These are phyloP conservation scores for Paratinospora sagittata DNA, from an alignment of 164 flowering plant genomes.

Conservation along the genomic window DNA sequence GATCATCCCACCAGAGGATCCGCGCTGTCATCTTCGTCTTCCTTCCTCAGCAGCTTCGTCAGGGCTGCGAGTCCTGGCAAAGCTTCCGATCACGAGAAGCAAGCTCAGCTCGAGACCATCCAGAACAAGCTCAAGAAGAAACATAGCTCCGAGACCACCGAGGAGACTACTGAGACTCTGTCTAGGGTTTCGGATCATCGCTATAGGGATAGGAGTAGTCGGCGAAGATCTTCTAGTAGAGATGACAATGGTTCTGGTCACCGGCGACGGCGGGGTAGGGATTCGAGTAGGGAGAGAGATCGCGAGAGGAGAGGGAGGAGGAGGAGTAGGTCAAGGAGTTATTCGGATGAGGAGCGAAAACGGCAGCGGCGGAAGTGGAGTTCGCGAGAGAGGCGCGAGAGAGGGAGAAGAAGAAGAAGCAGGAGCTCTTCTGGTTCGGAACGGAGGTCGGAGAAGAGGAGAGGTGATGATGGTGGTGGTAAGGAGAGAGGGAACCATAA, in stretches of 20 bases:
- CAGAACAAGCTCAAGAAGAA: conserved; percentile 70
- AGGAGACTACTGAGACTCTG: not conserved
- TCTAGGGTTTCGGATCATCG: conserved; percentile 34
- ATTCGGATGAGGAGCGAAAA: conserved; percentile 6
- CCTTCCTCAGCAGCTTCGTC: conserved; percentile 71
- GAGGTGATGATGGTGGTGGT: conserved; percentile 18
- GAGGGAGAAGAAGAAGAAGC: conserved; percentile 28
- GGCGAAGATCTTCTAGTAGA: conserved; percentile 7
- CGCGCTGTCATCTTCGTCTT: conserved; percentile 41
- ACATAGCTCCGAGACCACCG: not conserved
- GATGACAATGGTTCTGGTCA: conserved; percentile 5
- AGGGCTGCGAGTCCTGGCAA: conserved; percentile 56
- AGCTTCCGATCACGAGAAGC: conserved; percentile 37
- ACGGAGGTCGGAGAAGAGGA: conserved; percentile 25
- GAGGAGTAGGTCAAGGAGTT: conserved; percentile 17
- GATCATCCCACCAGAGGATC: conserved; percentile 39
- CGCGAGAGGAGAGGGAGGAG: conserved; percentile 8
- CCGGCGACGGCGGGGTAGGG: conserved; percentile 19
- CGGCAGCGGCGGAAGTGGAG: conserved; percentile 7
- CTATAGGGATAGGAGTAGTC: conserved; percentile 6
- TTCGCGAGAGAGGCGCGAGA: conserved; percentile 12
- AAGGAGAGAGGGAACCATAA: conserved; percentile 14
- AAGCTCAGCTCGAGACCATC: conserved; percentile 47
- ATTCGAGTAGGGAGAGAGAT: conserved; percentile 19
- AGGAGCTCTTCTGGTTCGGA: conserved; percentile 28